Evolutionary conservation across 495 filamentous ascomycete species (phyloP).

Genomic region (Trichoderma asperelloides): DNA sequence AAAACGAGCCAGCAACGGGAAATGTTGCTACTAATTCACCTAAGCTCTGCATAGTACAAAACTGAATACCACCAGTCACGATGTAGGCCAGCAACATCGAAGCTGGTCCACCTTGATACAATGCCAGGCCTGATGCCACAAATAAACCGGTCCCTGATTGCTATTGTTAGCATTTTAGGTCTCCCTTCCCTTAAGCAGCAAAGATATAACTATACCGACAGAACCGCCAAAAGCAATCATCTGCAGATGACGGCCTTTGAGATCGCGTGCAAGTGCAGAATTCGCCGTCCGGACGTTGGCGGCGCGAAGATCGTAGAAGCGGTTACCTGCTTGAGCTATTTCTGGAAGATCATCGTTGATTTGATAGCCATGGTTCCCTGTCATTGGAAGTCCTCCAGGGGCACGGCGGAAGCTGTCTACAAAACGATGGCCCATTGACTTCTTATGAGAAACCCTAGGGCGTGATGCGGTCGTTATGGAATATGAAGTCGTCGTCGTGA

Average conservation of each 20-base stretch:
- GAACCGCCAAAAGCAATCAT: slow-evolving; percentile 82
- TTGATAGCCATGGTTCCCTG: not conserved
- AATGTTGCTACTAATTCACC: slow-evolving; percentile 78
- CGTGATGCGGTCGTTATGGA: not conserved
- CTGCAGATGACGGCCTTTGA: slow-evolving; percentile 71
- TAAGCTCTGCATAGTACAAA: slow-evolving; percentile 66
- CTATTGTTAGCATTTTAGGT: not conserved
- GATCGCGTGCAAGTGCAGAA: slow-evolving; percentile 61
- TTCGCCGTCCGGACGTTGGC: slow-evolving; percentile 69
- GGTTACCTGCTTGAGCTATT: not conserved
- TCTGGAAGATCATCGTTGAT: not conserved
- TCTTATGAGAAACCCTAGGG: not conserved
- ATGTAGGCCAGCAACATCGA: slow-evolving; percentile 61
- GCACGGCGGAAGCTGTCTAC: not conserved
- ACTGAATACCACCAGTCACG: slow-evolving; percentile 63
- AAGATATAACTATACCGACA: slow-evolving; percentile 41
- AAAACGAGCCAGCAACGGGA: slow-evolving; percentile 66
- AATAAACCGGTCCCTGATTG: slow-evolving; percentile 58
- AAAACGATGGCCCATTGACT: not conserved
- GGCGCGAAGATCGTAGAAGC: slow-evolving; percentile 60
- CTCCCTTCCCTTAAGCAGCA: not conserved
- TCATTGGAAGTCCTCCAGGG: not conserved
- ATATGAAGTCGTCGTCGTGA: not conserved
- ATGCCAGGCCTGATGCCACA: slow-evolving; percentile 34
- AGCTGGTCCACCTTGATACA: slow-evolving; percentile 61